phyloP scores from a whole-genome alignment of 805 yeast species.

The Metschnikowia amazonensis region DNA sequence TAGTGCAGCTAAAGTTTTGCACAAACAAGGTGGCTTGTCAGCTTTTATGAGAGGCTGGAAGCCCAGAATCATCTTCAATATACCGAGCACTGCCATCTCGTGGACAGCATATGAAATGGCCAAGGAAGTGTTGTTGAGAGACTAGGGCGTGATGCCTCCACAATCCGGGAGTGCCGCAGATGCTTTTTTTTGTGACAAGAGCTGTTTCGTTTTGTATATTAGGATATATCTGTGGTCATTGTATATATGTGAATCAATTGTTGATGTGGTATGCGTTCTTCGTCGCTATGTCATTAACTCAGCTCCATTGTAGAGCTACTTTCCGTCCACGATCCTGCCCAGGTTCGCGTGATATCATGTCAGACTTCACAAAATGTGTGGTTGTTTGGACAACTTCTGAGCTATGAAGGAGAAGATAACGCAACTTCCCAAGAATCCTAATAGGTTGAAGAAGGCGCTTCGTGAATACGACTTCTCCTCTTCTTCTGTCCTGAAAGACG shows the following conservation, averaged over 20 bases:
- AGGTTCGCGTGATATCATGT: background rate
- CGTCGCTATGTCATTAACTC: too few species aligned
- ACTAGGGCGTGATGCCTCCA: slow-evolving; percentile 5
- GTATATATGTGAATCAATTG: slow-evolving; percentile 2
- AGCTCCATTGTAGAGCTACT: too few species aligned
- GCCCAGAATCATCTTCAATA: slow-evolving; percentile 88
- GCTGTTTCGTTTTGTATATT: slow-evolving; percentile 1
- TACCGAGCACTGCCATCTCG: slow-evolving; percentile 93
- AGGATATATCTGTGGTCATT: slow-evolving; percentile 4
- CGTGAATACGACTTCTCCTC: slow-evolving; percentile 77
- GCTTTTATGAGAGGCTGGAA: slow-evolving; percentile 83
- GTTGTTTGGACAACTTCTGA: slow-evolving; percentile 44
- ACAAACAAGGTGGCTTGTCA: slow-evolving; percentile 50
- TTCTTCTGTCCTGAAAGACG: slow-evolving; percentile 80
- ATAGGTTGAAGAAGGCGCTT: slow-evolving; percentile 68
- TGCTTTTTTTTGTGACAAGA: background rate
- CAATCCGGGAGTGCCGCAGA: background rate
- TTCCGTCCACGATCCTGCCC: too few species aligned
- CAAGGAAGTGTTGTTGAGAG: slow-evolving; percentile 55
- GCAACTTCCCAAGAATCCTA: slow-evolving; percentile 80
- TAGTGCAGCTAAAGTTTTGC: slow-evolving; percentile 69
- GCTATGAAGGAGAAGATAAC: slow-evolving; percentile 78
- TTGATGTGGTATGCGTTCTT: background rate
- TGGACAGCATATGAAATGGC: slow-evolving; percentile 99
- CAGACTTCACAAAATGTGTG: slow-evolving; percentile 4